Base-by-base conservation (phyloP, 108 stramenopile genomes). In the Licmophora abbreviata region DNA sequence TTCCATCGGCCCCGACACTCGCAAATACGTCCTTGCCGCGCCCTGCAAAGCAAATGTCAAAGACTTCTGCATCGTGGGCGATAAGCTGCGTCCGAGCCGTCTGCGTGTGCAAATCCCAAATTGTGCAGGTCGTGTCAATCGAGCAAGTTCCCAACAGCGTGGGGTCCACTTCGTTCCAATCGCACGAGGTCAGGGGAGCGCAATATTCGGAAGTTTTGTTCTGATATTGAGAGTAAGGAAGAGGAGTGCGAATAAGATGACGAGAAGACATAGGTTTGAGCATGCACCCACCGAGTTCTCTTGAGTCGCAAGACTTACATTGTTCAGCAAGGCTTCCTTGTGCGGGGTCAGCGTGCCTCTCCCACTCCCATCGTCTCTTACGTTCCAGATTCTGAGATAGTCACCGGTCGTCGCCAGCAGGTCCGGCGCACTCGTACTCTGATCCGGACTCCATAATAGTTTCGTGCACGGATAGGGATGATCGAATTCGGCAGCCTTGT, bases 41-140 rank as follows among this genome's bases (percentile, higher is more conserved):
- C n/a, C n/a, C n/a, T 2, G 93, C 85, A 52, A 95, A 99, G 24
- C 95, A 94, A 20, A 99, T 58, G 68, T 99, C 98, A 57, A 95
- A 99, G 23, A 99, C 99, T 63, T 99, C 99, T 38, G 92, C 74
- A 62, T 99, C 99, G 58, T 99, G 99, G 12, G 99, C 99, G 56
- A 99, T 99, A 30, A 99, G 74, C 73, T 99, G 97, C 15, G 99
- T 98, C 38, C 71, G 65, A 0, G 93, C 91, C 22, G 57, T 61
- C 48, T 92, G 79, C 0, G 84, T 77, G 22, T 68, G 66, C 9
- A 99, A 55, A 53, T 99, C 97, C 98, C 98, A 99, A 48, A 99
- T 94, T 3, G 98, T 97, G 69, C 95, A 95, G 4, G 98, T 99
- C 1, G 98, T 99, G 52, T 99, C 98, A 48, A 99, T 98, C 46